Base-by-base conservation (phyloP, 164 flowering plant genomes). In the Piper betle region DNA sequence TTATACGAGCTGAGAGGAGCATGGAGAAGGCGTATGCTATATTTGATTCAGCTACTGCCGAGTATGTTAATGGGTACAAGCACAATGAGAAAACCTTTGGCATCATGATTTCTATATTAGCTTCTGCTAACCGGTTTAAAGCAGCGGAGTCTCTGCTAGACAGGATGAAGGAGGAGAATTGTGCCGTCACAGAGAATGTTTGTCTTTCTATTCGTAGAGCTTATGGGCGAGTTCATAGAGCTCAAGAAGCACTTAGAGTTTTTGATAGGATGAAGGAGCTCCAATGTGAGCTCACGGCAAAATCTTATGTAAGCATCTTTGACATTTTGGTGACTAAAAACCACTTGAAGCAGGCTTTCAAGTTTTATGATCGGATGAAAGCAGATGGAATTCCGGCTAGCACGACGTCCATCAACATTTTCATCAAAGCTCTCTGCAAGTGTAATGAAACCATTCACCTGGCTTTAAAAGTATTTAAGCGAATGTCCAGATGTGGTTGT, bases 361-460 rank as follows among this genome's bases (percentile, higher is more conserved):
- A 70, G 52, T 86, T 93, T 73, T 82, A 83, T 43, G 78, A 66
- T 66, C 60, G 78, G 58, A 87, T 87, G 97, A 84, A 75, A 68
- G 67, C 81, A 69, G 72, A 69, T 67, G 92, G 92, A 46, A 57
- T 87, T 67, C 81, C 78, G 4, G 78, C 78, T 41, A 73, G 73
- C 68, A 77, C 84, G 61, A 71, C 73, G 54, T 79, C 88, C 10
- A 73, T 90, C 38, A 90, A 90, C 78, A 69, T 93, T 41, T 71
- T 93, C 74, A 81, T 93, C 54, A 90, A 93, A 75, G 96, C 85
- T 18, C 78, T 93, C 3, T 86, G 97, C 80, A 87, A 80, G 76
- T 83, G 76, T 54, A 63, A 64, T 54, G 73, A 68, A 39, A 84
- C 87, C 15, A 67, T 86, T 64, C 81, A 80, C 67, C 57, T 78